Percentiles rank a stretch among this genome's conserved stretches.
phyloP scores from a whole-genome alignment of 345 rosid species.

The Microcos paniculata region DNA sequence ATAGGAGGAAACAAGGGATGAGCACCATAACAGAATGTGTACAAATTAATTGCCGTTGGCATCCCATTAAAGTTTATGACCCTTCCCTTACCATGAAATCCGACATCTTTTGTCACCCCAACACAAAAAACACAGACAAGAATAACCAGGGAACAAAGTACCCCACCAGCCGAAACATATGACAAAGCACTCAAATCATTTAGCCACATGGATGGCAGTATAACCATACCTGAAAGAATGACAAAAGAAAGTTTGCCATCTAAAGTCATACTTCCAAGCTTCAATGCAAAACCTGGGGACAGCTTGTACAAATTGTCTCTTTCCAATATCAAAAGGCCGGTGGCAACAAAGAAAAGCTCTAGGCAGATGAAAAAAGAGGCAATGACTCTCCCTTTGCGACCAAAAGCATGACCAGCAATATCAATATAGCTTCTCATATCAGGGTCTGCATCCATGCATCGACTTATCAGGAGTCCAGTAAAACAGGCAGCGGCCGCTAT shows the following conservation, averaged over 20 bases:
- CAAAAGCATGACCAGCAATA: conserved; percentile 43
- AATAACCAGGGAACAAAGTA: conserved; percentile 36
- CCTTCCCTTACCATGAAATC: conserved; percentile 37
- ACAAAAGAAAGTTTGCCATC: conserved; percentile 35
- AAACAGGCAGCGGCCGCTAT: conserved; percentile 38
- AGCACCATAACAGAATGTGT: conserved; percentile 48
- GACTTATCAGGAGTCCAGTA: conserved; percentile 35
- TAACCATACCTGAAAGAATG: conserved; percentile 27
- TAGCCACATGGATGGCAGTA: conserved; percentile 45
- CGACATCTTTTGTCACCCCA: conserved; percentile 30
- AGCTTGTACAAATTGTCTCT: conserved; percentile 48
- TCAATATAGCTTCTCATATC: conserved; percentile 32
- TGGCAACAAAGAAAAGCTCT: conserved; percentile 52
- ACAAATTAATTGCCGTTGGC: conserved; percentile 44
- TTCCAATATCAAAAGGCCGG: conserved; percentile 41
- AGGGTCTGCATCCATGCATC: conserved; percentile 39
- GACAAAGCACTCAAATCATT: conserved; percentile 36
- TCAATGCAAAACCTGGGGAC: conserved; percentile 31
- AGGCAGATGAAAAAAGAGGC: conserved; percentile 37
- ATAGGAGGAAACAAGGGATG: conserved; percentile 46
- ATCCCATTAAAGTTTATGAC: conserved; percentile 34
- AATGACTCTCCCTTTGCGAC: conserved; percentile 38
- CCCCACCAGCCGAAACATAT: conserved; percentile 50
- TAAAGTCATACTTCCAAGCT: conserved; percentile 25
- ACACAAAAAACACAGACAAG: conserved; percentile 39